Evolutionary conservation across 495 filamentous ascomycete species (phyloP).

Genomic region (Bombardia bombarda): DNA sequence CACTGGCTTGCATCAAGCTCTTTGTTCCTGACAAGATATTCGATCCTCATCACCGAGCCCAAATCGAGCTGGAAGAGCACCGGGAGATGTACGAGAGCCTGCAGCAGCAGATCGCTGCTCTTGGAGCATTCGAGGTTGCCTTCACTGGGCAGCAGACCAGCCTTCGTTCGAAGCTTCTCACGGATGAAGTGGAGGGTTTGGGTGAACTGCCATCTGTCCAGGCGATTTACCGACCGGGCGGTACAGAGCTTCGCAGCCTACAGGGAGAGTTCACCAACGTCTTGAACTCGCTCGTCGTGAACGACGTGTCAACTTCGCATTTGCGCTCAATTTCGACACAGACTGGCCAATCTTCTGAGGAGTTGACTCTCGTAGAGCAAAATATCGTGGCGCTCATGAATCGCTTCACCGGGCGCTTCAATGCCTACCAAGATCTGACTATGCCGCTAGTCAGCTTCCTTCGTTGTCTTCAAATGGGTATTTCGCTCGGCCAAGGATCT

Average conservation of each 20-base stretch:
- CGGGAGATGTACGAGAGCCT: constrained; percentile 46
- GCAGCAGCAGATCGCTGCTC: constrained; percentile 46
- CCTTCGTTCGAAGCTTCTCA: constrained; percentile 50
- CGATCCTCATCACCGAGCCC: constrained; percentile 75
- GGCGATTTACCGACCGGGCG: constrained; percentile 58
- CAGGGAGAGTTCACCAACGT: constrained; percentile 78
- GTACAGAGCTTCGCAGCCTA: constrained; percentile 59
- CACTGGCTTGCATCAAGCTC: constrained; percentile 58
- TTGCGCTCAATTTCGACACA: constrained; percentile 22
- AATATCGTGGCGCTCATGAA: constrained; percentile 63
- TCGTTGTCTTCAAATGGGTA: constrained; percentile 67
- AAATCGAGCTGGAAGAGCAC: constrained; percentile 62
- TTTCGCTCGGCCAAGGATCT: constrained; percentile 49
- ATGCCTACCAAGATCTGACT: constrained; percentile 76
- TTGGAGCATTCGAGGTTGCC: constrained; percentile 54
- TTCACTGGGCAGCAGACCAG: constrained; percentile 63
- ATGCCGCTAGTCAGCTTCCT: constrained; percentile 74
- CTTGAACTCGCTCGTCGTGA: constrained; percentile 54
- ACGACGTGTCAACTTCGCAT: constrained; percentile 39
- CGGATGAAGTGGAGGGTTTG: constrained; percentile 49
- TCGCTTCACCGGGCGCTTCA: constrained; percentile 58
- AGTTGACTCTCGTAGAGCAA: constrained; percentile 51
- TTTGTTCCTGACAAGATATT: constrained; percentile 81
- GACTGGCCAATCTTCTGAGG: constrained; percentile 26
- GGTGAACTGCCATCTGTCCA: constrained; percentile 52